These are phyloP conservation scores for Achlya hypogyna DNA, from an alignment of 352 stramenopile genomes.

Conservation along the genomic window DNA sequence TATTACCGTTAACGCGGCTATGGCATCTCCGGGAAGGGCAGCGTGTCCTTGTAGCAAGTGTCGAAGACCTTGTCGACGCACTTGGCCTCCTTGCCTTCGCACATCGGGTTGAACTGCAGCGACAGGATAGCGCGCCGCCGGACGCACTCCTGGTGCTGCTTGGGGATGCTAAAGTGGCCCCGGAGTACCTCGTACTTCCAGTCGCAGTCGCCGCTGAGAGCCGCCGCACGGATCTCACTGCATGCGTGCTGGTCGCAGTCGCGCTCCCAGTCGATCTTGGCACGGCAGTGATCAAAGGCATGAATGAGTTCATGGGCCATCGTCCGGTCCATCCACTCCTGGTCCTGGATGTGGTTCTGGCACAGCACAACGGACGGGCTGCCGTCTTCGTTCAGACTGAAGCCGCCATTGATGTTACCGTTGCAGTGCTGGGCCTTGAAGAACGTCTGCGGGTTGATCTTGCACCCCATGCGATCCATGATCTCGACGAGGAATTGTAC, in stretches of 20 bases:
- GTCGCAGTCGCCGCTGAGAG: conserved; percentile 83
- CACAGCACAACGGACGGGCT: conserved; percentile 78
- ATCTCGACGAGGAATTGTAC: conserved; percentile 73
- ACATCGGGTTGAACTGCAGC: conserved; percentile 61
- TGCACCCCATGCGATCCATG: conserved; percentile 84
- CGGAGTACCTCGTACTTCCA: conserved; percentile 88
- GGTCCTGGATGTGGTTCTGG: conserved; percentile 86
- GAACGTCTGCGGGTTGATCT: conserved; percentile 46
- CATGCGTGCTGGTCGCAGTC: conserved; percentile 90
- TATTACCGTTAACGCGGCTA: conserved; percentile 23
- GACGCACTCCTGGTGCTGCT: conserved; percentile 89
- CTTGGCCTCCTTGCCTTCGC: conserved; percentile 35
- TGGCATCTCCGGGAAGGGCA: conserved; percentile 75
- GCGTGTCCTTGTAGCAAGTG: conserved; percentile 76
- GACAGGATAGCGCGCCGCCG: conserved; percentile 80
- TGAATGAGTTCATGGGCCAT: conserved; percentile 91
- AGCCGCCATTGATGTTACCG: conserved; percentile 78
- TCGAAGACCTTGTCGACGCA: conserved; percentile 35
- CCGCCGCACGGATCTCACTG: conserved; percentile 78
- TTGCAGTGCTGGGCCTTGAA: conserved; percentile 78
- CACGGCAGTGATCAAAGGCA: conserved; percentile 89
- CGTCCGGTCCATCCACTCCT: conserved; percentile 88
- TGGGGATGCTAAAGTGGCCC: conserved; percentile 85
- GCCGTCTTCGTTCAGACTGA: conserved; percentile 66
- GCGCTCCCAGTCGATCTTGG: conserved; percentile 84